Base-by-base conservation (phyloP, 2,329 filamentous ascomycete species). In the Lachnellula subtilissima region DNA sequence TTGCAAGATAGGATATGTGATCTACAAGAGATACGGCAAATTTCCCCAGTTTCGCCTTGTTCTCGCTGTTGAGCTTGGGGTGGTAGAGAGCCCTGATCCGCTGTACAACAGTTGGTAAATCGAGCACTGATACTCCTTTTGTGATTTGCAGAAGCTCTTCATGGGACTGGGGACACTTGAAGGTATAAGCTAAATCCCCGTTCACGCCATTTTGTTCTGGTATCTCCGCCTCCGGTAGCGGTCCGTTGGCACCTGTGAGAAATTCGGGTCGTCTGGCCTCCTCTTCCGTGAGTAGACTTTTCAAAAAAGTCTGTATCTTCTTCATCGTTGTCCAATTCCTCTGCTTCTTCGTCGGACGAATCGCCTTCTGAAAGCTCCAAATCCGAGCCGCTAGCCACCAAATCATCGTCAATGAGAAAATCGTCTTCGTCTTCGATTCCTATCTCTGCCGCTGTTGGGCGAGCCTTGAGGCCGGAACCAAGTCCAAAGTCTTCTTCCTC, bases 341-440 rank as follows among this genome's bases (percentile, higher is more conserved):
- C 74, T 25, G 68, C 71, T 3, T 75, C 75, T 22, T 77, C 75
- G 19, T 76, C 76, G 46, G 63, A 63, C 19, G 68, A 70, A 4
- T 80, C 78, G 42, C 81, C 79, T 7, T 78, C 78, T 17, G 80
- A 73, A 4, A 78, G 74, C 28, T 87, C 83, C n/a, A 85, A 67
- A 40, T 87, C 85, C 5, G 89, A 93, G 39, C 85, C 89, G 63
- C 86, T 92, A 12, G 91, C 91, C 36, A 97, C 81, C 15, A 97
- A 79, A 67, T 96, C 88, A 60, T 94, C 89, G 57, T 97, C 93
- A 59, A 97, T 85, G 25, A 93, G 70, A 66, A 97, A 97, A 65
- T 97, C 91, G 65, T 97, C 93, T 69, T 97, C 93, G 64, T 97
- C 93, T 62, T 96, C 91, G 36, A 96, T 86, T 5, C 85, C 89